Evolutionary conservation across 2,329 filamentous ascomycete species (phyloP).

Genomic region (Alternaria novae-zelandiae): DNA sequence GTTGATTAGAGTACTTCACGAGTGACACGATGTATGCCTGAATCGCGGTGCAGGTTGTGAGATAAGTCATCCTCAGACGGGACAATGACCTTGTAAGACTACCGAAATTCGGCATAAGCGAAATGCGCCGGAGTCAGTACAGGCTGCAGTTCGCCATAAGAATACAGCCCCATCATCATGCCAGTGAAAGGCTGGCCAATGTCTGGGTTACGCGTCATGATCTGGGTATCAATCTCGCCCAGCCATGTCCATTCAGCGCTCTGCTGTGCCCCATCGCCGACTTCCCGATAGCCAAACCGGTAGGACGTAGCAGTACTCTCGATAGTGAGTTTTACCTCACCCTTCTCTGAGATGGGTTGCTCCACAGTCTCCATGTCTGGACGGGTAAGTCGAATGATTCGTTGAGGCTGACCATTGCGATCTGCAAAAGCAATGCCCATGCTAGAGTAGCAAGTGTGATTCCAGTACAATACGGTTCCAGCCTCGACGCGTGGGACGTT

Average conservation of each 20-base stretch:
- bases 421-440: constrained; percentile 45
- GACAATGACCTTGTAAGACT: neutral
- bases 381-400: constrained; percentile 8
- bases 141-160: constrained; percentile 51
- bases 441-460: constrained; percentile 54
- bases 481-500: constrained; percentile 56
- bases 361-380: constrained; percentile 19
- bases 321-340: constrained; percentile 25
- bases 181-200: constrained; percentile 54
- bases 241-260: constrained; percentile 15
- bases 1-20: neutral
- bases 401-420: neutral
- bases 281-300: constrained; percentile 32
- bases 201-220: constrained; percentile 46
- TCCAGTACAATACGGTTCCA: constrained; percentile 63
- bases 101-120: constrained; percentile 20
- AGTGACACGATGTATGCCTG: neutral
- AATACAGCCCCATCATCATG: constrained; percentile 56
- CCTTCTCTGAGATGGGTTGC: constrained; percentile 12
- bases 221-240: constrained; percentile 33
- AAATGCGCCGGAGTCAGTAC: constrained; percentile 54
- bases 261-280: neutral
- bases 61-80: neutral
- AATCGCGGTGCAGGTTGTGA: neutral
- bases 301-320: constrained; percentile 17